Evolutionary conservation across 2,329 filamentous ascomycete species (phyloP).

Genomic region (Cryphonectria japonica): DNA sequence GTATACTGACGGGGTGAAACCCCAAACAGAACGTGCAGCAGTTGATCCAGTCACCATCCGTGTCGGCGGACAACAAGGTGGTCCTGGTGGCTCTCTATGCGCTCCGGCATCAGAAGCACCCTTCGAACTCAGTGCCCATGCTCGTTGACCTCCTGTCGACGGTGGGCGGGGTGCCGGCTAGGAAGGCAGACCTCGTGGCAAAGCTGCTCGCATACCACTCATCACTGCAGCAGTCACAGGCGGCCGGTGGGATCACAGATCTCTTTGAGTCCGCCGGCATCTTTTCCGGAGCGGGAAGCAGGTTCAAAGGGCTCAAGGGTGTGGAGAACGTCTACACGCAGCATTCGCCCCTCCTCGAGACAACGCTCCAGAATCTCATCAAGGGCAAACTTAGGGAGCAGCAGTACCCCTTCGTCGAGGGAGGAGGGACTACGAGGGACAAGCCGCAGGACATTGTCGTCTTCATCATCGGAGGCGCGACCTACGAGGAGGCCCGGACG

Average conservation of each 20-base stretch:
- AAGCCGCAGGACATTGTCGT: conserved; percentile 97
- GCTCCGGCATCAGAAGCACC: conserved; percentile 85
- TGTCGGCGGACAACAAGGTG: conserved; percentile 82
- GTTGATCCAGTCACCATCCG: conserved; percentile 78
- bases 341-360: conserved; percentile 86
- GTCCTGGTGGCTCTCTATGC: conserved; percentile 93
- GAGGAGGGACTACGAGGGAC: conserved; percentile 81
- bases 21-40: conserved; percentile 74
- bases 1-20: conserved; percentile 8
- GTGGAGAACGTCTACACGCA: conserved; percentile 99
- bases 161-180: conserved; percentile 76
- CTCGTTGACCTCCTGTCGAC: conserved; percentile 85
- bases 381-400: conserved; percentile 86
- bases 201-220: conserved; percentile 85
- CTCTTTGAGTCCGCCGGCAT: conserved; percentile 91
- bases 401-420: conserved; percentile 92
- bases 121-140: conserved; percentile 80
- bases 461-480: conserved; percentile 91
- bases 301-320: conserved; percentile 93
- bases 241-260: conserved; percentile 81
- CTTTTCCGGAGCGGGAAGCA: conserved; percentile 83
- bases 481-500: conserved; percentile 96
- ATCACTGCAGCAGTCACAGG: conserved; percentile 78
- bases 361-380: conserved; percentile 88
- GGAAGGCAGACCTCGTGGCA: conserved; percentile 77